phyloP scores from a whole-genome alignment of 192 early-diverging fungal species.

The Dissophora ornata region DNA sequence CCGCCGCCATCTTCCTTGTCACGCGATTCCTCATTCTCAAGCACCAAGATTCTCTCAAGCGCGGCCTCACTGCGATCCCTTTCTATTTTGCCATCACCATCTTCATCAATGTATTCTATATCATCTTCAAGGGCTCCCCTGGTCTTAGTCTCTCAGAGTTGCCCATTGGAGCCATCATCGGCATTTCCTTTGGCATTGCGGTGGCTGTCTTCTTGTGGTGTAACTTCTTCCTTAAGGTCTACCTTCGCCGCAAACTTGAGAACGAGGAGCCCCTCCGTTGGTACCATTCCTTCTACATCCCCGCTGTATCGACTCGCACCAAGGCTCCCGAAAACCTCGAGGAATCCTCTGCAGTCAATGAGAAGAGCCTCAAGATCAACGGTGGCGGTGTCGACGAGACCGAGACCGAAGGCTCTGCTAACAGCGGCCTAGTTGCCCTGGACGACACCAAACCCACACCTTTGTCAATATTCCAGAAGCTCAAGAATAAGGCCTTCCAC shows the following conservation, averaged over 20 bases:
- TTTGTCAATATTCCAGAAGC: conserved; percentile 1
- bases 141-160: conserved; percentile 57
- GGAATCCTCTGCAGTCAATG: not conserved
- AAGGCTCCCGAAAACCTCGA: conserved; percentile 18
- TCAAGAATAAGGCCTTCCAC: conserved; percentile 15
- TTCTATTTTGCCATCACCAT: conserved; percentile 78
- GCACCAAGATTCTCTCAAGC: conserved; percentile 69
- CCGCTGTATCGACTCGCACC: conserved; percentile 34
- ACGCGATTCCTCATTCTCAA: conserved; percentile 74
- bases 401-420: conserved; percentile 16
- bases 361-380: conserved; percentile 3
- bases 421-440: conserved; percentile 13
- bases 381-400: not conserved
- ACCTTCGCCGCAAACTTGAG: conserved; percentile 69
- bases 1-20: conserved; percentile 71
- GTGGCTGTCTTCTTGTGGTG: conserved; percentile 63
- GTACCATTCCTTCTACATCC: conserved; percentile 77
- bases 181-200: conserved; percentile 73
- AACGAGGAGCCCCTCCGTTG: conserved; percentile 72
- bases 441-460: conserved; percentile 6
- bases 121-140: conserved; percentile 79
- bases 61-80: conserved; percentile 76
- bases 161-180: conserved; percentile 64
- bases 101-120: conserved; percentile 74
- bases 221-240: conserved; percentile 74